Evolutionary conservation across 257 asterid species (phyloP).

Genomic region (Jasminum sambac): DNA sequence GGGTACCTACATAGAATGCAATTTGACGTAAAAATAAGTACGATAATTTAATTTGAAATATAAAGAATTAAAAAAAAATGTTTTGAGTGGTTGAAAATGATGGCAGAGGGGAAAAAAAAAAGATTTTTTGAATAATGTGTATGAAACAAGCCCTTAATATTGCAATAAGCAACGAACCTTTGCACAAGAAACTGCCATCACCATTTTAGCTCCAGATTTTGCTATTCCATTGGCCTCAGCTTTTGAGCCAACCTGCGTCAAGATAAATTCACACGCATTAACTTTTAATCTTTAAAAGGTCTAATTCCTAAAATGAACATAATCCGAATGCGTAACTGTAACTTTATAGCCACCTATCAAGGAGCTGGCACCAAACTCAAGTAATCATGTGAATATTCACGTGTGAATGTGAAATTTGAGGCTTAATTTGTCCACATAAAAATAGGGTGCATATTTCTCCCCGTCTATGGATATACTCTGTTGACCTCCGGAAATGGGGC

Average conservation of each 20-base stretch:
- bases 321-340: neutral
- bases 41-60: neutral
- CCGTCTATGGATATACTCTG: neutral
- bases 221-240: slow-evolving; percentile 98
- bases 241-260: slow-evolving; percentile 88
- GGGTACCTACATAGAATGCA: slow-evolving; percentile 61
- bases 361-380: slow-evolving; percentile 6
- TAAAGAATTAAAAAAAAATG: too few species aligned
- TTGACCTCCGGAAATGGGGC: too few species aligned
- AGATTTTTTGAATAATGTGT: too few species aligned
- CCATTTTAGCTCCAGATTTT: slow-evolving; percentile 99
- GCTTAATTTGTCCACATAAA: neutral
- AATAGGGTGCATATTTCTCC: slow-evolving; percentile 5
- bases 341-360: slow-evolving; percentile 14
- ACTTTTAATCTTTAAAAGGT: slow-evolving; percentile 15
- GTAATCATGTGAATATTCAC: slow-evolving; percentile 2
- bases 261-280: slow-evolving; percentile 7
- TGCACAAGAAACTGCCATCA: slow-evolving; percentile 99
- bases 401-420: neutral
- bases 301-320: neutral
- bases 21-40: slow-evolving; percentile 19
- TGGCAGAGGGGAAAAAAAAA: too few species aligned
- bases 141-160: neutral
- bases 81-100: too few species aligned
- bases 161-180: slow-evolving; percentile 51